A percentile compares a stretch with the other conserved stretches of the same genome.
phyloP scores from a whole-genome alignment of 345 rosid genomes.

The Linum tenue region DNA sequence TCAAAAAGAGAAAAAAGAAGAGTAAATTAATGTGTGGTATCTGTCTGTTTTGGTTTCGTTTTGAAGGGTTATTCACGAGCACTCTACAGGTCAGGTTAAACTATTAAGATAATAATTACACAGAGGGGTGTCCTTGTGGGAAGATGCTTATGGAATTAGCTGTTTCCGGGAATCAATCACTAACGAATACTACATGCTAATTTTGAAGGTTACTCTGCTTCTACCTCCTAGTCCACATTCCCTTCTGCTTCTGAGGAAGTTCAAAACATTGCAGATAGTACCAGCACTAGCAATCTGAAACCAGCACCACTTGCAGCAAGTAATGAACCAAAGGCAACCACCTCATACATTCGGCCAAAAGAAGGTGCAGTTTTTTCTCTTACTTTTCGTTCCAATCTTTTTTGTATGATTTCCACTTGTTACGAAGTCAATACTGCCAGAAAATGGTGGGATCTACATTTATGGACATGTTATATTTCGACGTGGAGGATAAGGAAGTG shows the following conservation, averaged over 20 bases:
- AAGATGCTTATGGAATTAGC: not conserved
- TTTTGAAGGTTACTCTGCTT: conserved; percentile 16
- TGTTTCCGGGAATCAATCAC: not conserved
- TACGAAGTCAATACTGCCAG: not conserved
- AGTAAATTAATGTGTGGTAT: too few species aligned
- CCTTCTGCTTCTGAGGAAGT: conserved; percentile 21
- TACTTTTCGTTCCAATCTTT: conserved; percentile 7
- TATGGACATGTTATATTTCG: not conserved
- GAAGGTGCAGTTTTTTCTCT: conserved; percentile 43
- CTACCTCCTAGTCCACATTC: conserved; percentile 24
- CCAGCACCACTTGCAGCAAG: conserved; percentile 21
- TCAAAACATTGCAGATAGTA: conserved; percentile 21
- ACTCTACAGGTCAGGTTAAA: too few species aligned
- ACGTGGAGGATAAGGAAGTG: not conserved
- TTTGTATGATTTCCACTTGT: not conserved
- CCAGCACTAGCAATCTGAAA: conserved; percentile 20
- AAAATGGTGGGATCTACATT: not conserved
- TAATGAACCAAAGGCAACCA: conserved; percentile 47
- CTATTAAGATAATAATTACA: not conserved
- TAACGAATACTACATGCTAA: not conserved
- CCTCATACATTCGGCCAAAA: conserved; percentile 50
- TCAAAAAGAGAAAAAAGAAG: too few species aligned
- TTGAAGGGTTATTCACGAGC: too few species aligned
- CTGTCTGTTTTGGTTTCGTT: too few species aligned
- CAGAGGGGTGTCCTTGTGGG: not conserved